These are phyloP conservation scores for Strigomonas oncopelti DNA, from an alignment of 208 protist genomes.

Conservation along the genomic window DNA sequence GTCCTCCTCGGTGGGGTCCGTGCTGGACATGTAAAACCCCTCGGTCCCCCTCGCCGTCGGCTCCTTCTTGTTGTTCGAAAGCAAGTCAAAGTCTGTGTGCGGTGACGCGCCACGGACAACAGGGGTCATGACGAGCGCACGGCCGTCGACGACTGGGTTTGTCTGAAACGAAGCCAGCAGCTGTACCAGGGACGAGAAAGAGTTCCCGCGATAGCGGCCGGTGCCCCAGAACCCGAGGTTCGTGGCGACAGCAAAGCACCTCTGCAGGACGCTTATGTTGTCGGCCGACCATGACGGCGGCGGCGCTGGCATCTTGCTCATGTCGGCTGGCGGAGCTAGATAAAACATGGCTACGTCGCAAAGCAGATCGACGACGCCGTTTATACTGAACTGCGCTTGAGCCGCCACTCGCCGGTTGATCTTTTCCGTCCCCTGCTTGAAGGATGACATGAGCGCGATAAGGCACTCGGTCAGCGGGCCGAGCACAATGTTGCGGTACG, in stretches of 20 bases:
- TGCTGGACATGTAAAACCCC: no score
- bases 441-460: conserved; percentile 21
- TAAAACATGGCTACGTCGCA: conserved; percentile 33
- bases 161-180: no score
- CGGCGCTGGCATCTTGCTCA: neutral
- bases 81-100: no score
- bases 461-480: conserved; percentile 28
- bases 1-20: neutral
- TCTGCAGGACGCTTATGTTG: neutral
- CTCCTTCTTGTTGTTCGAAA: no score
- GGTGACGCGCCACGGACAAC: no score
- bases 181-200: conserved; percentile 6
- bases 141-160: no score
- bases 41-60: no score
- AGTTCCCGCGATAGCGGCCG: conserved; percentile 34
- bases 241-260: conserved; percentile 19
- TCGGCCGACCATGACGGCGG: neutral
- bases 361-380: conserved; percentile 31
- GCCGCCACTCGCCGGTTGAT: conserved; percentile 28
- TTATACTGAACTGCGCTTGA: conserved; percentile 25
- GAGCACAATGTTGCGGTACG: conserved; percentile 36
- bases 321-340: conserved; percentile 1
- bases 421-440: conserved; percentile 20
- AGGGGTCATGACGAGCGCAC: no score
- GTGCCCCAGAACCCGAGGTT: conserved; percentile 28